Evolutionary conservation across 2,329 filamentous ascomycete genomes (phyloP).

Genomic region (Tolypocladium cylindrosporum): DNA sequence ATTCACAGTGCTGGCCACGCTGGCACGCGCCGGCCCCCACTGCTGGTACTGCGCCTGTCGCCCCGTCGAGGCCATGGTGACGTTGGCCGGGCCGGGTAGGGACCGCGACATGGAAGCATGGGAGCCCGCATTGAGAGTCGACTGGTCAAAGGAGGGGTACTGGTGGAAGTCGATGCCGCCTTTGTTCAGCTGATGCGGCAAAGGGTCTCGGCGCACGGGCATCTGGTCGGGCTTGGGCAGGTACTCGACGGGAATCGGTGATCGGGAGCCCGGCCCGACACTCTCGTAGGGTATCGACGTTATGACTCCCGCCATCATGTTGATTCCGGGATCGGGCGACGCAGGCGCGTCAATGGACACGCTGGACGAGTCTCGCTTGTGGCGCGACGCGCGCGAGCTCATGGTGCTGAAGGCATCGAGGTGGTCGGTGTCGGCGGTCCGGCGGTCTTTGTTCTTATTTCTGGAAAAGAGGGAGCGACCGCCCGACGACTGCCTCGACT

Average conservation of each 20-base stretch:
- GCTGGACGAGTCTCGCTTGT: conserved; percentile 63
- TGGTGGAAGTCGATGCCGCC: conserved; percentile 74
- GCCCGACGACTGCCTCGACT: conserved; percentile 68
- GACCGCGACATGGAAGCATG: conserved; percentile 12
- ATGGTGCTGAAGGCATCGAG: conserved; percentile 51
- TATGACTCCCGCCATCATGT: conserved; percentile 71
- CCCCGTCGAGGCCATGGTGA: conserved; percentile 63
- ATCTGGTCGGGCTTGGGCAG: conserved; percentile 57
- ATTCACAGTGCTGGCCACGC: conserved; percentile 39
- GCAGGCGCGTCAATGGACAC: conserved; percentile 60
- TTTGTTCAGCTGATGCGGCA: conserved; percentile 78
- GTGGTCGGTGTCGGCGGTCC: conserved; percentile 47
- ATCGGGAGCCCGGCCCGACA: conserved; percentile 52
- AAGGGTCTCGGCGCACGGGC: conserved; percentile 56
- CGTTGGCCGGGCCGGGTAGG: conserved; percentile 29
- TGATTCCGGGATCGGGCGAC: conserved; percentile 55
- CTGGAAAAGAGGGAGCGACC: conserved; percentile 80
- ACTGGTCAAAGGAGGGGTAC: conserved; percentile 64
- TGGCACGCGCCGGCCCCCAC: conserved; percentile 52
- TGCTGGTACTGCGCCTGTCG: conserved; percentile 69
- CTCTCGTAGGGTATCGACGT: conserved; percentile 82
- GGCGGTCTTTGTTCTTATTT: conserved; percentile 67
- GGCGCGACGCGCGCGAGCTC: conserved; percentile 62
- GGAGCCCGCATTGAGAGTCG: conserved; percentile 33
- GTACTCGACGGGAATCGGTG: conserved; percentile 64